A percentile compares a stretch with the other conserved stretches of the same genome.
Conservation (phyloP, 148 eudicot species). For the Polygonum aviculare region DNA sequence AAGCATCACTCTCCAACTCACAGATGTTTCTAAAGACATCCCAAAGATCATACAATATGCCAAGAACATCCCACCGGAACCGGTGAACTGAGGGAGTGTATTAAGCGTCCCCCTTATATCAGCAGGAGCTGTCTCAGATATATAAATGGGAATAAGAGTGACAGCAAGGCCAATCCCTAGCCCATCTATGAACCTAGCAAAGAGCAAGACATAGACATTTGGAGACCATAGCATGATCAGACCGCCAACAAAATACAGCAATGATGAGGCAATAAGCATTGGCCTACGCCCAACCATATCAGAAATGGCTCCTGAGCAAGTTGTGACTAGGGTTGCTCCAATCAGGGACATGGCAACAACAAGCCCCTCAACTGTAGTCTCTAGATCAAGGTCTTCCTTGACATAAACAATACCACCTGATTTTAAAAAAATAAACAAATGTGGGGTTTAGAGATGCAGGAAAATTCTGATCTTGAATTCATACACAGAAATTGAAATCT, state of each 20-base stretch:
- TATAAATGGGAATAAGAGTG: slow-evolving; percentile 72
- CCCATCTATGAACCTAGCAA: slow-evolving; percentile 84
- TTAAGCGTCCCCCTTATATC: slow-evolving; percentile 80
- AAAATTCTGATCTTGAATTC: not conserved
- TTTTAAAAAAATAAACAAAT: not conserved
- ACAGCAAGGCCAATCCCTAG: slow-evolving; percentile 90
- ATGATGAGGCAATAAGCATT: slow-evolving; percentile 68
- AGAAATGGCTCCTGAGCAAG: slow-evolving; percentile 76
- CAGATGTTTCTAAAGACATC: slow-evolving; percentile 61
- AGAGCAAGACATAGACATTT: slow-evolving; percentile 71
- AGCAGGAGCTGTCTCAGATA: slow-evolving; percentile 90
- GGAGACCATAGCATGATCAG: slow-evolving; percentile 95
- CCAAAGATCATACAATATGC: slow-evolving; percentile 77
- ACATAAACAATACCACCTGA: slow-evolving; percentile 73
- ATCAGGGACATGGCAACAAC: slow-evolving; percentile 94
- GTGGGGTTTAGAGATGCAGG: not conserved
- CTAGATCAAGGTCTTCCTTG: slow-evolving; percentile 50
- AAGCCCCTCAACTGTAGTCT: slow-evolving; percentile 60
- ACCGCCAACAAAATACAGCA: slow-evolving; percentile 62
- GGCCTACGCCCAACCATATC: slow-evolving; percentile 84
- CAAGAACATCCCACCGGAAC: slow-evolving; percentile 78
- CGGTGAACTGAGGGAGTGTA: slow-evolving; percentile 87
- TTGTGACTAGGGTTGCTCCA: slow-evolving; percentile 80
- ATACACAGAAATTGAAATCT: not conserved
- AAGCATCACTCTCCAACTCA: slow-evolving; percentile 88